These are phyloP conservation scores for Kluyveromyces marxianus DNA, from an alignment of 1,139 yeast species.

Conservation along the genomic window DNA sequence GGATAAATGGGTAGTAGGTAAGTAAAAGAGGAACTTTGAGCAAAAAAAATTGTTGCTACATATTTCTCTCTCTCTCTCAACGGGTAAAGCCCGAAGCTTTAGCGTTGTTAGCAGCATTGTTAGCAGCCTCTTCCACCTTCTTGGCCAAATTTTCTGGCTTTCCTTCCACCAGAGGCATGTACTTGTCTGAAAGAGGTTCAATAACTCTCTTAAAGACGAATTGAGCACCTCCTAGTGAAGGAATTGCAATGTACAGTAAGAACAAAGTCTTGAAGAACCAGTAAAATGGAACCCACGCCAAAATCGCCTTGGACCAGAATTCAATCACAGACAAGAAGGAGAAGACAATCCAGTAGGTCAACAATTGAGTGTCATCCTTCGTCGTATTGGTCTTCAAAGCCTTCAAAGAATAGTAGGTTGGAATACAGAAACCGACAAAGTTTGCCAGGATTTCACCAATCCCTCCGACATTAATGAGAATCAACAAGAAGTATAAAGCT, in stretches of 20 bases:
- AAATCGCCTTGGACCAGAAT: conserved; percentile 89
- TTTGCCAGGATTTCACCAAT: conserved; percentile 89
- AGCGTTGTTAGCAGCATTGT: conserved; percentile 47
- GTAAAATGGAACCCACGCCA: conserved; percentile 94
- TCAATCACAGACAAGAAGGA: conserved; percentile 86
- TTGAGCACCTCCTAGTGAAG: conserved; percentile 80
- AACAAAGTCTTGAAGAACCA: conserved; percentile 87
- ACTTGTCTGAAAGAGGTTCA: conserved; percentile 65
- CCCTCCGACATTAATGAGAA: conserved; percentile 87
- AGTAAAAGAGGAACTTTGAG: not conserved
- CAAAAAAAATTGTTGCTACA: not conserved
- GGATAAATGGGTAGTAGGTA: not conserved
- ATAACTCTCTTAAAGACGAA: conserved; percentile 56
- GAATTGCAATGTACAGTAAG: conserved; percentile 82
- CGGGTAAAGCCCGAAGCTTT: conserved; percentile 21
- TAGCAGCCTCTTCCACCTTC: conserved; percentile 41
- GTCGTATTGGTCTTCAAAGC: conserved; percentile 69
- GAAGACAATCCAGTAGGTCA: conserved; percentile 96
- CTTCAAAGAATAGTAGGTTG: conserved; percentile 80
- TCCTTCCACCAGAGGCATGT: conserved; percentile 17
- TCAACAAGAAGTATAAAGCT: conserved; percentile 60
- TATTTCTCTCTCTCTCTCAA: not conserved
- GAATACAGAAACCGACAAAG: conserved; percentile 83
- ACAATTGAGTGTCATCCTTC: conserved; percentile 74
- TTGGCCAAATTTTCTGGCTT: conserved; percentile 30